Base-by-base conservation (phyloP, 768 basidiomycete species). In the Flagelloscypha sp. region DNA sequence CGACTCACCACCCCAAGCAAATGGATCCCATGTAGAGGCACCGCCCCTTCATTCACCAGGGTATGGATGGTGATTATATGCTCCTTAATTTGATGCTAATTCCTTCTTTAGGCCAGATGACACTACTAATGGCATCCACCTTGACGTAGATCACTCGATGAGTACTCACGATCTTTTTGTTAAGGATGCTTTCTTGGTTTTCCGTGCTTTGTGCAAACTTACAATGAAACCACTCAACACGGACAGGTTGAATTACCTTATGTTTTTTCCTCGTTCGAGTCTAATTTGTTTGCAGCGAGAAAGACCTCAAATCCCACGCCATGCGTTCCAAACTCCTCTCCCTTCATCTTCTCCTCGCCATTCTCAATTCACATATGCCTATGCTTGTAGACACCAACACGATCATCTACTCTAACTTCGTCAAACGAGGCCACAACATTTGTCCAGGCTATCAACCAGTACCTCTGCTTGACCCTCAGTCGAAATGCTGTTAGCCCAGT, bases 171-270 rank as follows among this genome's bases (percentile, higher is more conserved):
- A 99, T 47, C 61, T 97, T 37, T 94, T 92, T 55, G 72, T 95
- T 53, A 98, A 98, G 54, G 95, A 99, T 52, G 92, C 95, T 0
- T 99, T 97, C 66, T 72, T 99, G 42, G 94, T 99, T 24, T 94
- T 98, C 61, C 74, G 95, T 30, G 93, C 95, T 0, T 66, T 99
- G 8, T 98, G 95, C 66, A 98, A 98, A 55, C 65, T 98, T 45
- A 93, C 90, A 7, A 98, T 97, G 93, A 98, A 98, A 56, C 86
- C 93, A 8, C 63, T 99, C 30, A 86, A 88, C 48, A 77, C 74
- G 5, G 95, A 99, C 60, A 94, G 88, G 93, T 92, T 30, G 33
- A 74, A 52, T 6, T 41, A 41, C 3, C 8, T 24, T 33, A 2
- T 10, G 4, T 25, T 21, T 17, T 21, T 5, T 17, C n/a, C 11